A percentile compares a stretch with the other conserved stretches of the same genome.
These are phyloP conservation scores for Paxillus ammoniavirescens DNA, from an alignment of 768 basidiomycete species.

Conservation along the genomic window DNA sequence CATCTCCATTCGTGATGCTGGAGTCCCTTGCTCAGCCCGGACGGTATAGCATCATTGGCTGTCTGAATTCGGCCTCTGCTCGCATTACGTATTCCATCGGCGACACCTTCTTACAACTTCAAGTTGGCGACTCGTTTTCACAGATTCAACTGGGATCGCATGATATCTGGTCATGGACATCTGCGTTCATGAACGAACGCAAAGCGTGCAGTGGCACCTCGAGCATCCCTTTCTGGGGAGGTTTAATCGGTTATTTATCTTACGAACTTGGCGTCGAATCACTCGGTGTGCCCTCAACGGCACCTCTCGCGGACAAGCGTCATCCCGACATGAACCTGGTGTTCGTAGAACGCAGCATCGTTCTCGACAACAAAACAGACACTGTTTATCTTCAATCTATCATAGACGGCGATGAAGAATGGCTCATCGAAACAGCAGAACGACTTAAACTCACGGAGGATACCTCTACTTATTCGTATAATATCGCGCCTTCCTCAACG, in stretches of 20 bases:
- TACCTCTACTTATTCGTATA: slow-evolving; percentile 11
- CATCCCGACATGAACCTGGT: slow-evolving; percentile 76
- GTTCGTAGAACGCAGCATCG: slow-evolving; percentile 77
- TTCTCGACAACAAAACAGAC: slow-evolving; percentile 55
- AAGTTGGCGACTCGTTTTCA: slow-evolving; percentile 31
- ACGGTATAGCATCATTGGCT: slow-evolving; percentile 69
- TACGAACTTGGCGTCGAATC: slow-evolving; percentile 74
- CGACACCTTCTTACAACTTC: slow-evolving; percentile 47
- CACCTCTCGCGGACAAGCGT: slow-evolving; percentile 23
- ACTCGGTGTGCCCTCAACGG: slow-evolving; percentile 43
- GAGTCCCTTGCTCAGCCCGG: slow-evolving; percentile 80
- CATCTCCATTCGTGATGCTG: slow-evolving; percentile 63
- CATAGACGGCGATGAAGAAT: slow-evolving; percentile 52
- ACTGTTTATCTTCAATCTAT: slow-evolving; percentile 65
- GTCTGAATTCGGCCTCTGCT: slow-evolving; percentile 49
- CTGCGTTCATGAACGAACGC: slow-evolving; percentile 59
- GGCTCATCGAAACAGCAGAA: slow-evolving; percentile 49
- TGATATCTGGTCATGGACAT: slow-evolving; percentile 75
- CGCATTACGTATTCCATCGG: slow-evolving; percentile 59
- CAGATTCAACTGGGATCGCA: slow-evolving; percentile 45
- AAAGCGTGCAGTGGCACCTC: slow-evolving; percentile 46
- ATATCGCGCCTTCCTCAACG: slow-evolving; percentile 22
- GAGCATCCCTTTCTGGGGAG: slow-evolving; percentile 80
- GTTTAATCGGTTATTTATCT: slow-evolving; percentile 72
- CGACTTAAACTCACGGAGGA: slow-evolving; percentile 14